Evolutionary conservation across 495 filamentous ascomycete species (phyloP), one percentile per base, ranked within the genome.

Genomic region (Podospora anserina): DNA sequence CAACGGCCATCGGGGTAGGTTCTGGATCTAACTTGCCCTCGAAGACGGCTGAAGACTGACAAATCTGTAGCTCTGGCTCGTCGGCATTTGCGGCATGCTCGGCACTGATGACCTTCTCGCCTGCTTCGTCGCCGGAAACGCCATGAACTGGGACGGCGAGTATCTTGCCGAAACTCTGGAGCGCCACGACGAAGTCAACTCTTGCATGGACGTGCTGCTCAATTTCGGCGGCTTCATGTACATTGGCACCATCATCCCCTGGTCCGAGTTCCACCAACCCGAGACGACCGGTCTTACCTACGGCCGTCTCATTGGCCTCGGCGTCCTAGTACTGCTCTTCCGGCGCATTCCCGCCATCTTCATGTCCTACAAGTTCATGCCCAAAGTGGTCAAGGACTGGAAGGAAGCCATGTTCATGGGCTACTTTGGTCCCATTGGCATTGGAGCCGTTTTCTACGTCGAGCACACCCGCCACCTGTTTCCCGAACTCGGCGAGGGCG

Each of bases 71-170:
- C 70, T 86, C 16, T 95, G 94, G 76, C 88, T 94, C 61, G 82
- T 92, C 6, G 91, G 91, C 18, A 93, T 91, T 9, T 90, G 89
- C 68, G 92, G 92, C 18, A 85, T 94, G 79, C 86, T 96, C 64
- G 93, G 92, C 11, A 93, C 89, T 26, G 92, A 96, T 74, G 93
- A 96, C 72, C 88, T 96, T n/a, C 84, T 97, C 9, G 92, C 93
- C 18, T 96, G 92, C 77, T 97, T 97, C 72, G 87, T 96, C 66
- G 92, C 93, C 20, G 93, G 93, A 23, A 95, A 94, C 77, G 88
- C 86, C 7, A 90, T 97, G 71, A 96, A 91, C 59, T 90, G 90
- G 83, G 92, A 86, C 79, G 93, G 94, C 75, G 91, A 91, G 88
- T 96, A 92, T 79, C 89, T 93, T 0, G 82, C 91, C 1, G 91